Evolutionary conservation across 306 rosid species (phyloP), one percentile per base, ranked within the genome.

Genomic region (Dryas drummondii): DNA sequence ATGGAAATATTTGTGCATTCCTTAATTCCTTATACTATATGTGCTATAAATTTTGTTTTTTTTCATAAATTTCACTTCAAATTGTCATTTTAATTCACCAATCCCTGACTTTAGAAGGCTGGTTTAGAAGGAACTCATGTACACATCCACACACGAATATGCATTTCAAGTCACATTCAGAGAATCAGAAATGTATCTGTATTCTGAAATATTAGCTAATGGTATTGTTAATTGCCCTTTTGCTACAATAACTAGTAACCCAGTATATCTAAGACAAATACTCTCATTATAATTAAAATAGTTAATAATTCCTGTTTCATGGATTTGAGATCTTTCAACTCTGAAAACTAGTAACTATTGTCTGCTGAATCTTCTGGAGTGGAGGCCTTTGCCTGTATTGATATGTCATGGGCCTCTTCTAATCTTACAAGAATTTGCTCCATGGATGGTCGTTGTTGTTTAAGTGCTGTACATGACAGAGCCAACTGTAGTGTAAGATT

Each of bases 401-500:
- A 82, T 47, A 76, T 73, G 51, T 78, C 70, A 0, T 71, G 84
- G 32, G 90, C 88, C 79, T 78, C 81, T 79, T 78, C 85, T 69
- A 90, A 79, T 73, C 51, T 72, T 7, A 19, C 70, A 44, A 85
- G 76, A 55, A 86, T 87, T 56, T 80, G 81, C 55, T 51, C 77
- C 83, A 88, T 88, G 37, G 88, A 80, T 2, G 93, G 91, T 46
- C 93, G 75, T 64, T 69, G 84, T 70, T 26, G 81, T 82, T 78
- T 86, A 37, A 74, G 84, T 57, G 87, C 86, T 42, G 85, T 86
- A 73, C 91, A 83, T 48, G 80, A 77, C 48, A 88, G 58, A 68
- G 91, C 93, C 49, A 90, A 78, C 68, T 83, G 80, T 62, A 88
- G 84, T 12, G 71, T 60, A n/a, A 86, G 66, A 70, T 42, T 70